Conservation (phyloP, 495 filamentous ascomycete genomes). For the Hamigera avellanea region DNA sequence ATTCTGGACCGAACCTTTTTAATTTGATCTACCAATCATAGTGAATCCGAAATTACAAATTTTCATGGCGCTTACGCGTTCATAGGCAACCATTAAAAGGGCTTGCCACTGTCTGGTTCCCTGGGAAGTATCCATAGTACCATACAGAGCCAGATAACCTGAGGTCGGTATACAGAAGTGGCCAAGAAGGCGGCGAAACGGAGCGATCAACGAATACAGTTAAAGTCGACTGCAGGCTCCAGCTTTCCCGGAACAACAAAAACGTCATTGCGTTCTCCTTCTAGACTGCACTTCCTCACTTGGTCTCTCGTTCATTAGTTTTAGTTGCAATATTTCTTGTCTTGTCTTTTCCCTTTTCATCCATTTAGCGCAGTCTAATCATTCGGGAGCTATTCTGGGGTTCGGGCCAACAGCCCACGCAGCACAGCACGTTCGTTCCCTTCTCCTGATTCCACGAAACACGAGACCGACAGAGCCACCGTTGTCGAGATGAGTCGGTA, state of each 20-base stretch:
- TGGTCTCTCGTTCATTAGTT: not conserved
- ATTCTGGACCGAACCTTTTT: too few species aligned
- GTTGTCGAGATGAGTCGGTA: conserved; percentile 35
- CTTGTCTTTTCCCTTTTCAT: conserved; percentile 2
- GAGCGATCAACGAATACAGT: too few species aligned
- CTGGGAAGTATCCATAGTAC: too few species aligned
- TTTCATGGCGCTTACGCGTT: too few species aligned
- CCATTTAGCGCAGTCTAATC: conserved; percentile 7
- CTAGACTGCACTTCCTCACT: conserved; percentile 7
- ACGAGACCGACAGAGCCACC: too few species aligned
- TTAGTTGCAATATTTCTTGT: conserved; percentile 1
- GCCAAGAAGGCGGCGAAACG: too few species aligned
- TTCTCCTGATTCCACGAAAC: not conserved
- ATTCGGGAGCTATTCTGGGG: not conserved
- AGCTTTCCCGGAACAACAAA: conserved; percentile 20
- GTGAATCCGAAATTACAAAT: too few species aligned
- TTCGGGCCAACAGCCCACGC: not conserved
- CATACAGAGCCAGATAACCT: too few species aligned
- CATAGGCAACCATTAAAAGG: too few species aligned
- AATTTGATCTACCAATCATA: too few species aligned
- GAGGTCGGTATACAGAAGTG: too few species aligned
- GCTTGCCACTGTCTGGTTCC: too few species aligned
- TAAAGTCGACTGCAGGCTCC: conserved; percentile 30
- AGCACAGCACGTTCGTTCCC: not conserved
- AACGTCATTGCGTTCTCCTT: conserved; percentile 24